Evolutionary conservation across 257 asterid species (phyloP).

Genomic region (Coffea eugenioides): DNA sequence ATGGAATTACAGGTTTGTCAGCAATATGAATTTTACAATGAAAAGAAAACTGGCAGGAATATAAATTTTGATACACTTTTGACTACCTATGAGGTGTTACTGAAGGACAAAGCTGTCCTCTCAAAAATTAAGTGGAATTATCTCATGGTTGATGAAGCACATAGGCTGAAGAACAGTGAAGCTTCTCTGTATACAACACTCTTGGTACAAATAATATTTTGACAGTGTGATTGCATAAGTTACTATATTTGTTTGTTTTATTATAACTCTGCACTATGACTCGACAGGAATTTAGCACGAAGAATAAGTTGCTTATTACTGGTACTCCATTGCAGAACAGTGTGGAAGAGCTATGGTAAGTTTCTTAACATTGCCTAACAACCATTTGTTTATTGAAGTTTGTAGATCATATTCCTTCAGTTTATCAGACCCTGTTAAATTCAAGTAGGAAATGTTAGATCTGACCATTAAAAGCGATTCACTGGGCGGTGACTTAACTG

Average conservation of each 20-base stretch:
- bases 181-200: slow-evolving; percentile 85
- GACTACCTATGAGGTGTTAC: slow-evolving; percentile 90
- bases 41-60: slow-evolving; percentile 65
- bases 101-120: slow-evolving; percentile 90
- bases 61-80: slow-evolving; percentile 79
- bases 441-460: not conserved
- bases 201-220: slow-evolving; percentile 44
- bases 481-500: not conserved
- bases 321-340: slow-evolving; percentile 99
- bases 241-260: not conserved
- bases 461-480: not conserved
- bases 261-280: slow-evolving; percentile 18
- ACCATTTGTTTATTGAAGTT: not conserved
- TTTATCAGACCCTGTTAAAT: not conserved
- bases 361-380: not conserved
- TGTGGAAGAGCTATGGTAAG: slow-evolving; percentile 97
- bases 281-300: slow-evolving; percentile 86
- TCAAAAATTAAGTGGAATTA: slow-evolving; percentile 97
- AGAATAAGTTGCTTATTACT: slow-evolving; percentile 93
- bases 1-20: slow-evolving; percentile 77
- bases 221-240: slow-evolving; percentile 6
- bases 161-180: slow-evolving; percentile 94
- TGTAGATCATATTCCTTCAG: not conserved
- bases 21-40: slow-evolving; percentile 85
- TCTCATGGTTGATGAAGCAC: slow-evolving; percentile 99